Conservation (phyloP, 768 basidiomycete species). For the Phaffia tasmanica region DNA sequence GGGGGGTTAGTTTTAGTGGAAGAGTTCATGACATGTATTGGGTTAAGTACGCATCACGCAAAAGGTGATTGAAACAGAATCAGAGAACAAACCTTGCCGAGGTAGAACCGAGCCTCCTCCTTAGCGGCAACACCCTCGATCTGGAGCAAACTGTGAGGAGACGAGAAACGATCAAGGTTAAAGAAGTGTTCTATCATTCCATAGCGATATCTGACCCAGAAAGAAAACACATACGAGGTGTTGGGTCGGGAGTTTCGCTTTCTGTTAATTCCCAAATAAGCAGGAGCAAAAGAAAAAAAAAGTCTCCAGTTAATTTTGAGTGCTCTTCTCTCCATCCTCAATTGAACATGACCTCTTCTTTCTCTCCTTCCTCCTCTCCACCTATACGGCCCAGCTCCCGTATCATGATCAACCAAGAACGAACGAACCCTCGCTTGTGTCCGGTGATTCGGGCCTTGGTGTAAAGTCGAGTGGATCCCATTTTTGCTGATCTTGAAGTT, state of each 20-base stretch:
- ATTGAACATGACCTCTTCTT: too few relatives aligned
- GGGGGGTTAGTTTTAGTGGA: background rate
- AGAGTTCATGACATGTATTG: background rate
- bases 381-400: too few relatives aligned
- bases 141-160: conserved; percentile 53
- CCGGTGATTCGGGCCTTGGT: conserved; percentile 90
- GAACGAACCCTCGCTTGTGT: conserved; percentile 64
- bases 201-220: background rate
- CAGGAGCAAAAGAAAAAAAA: too few relatives aligned
- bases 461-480: conserved; percentile 28
- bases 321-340: too few relatives aligned
- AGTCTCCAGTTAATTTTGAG: too few relatives aligned
- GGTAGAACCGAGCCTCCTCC: conserved; percentile 93
- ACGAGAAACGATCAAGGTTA: background rate
- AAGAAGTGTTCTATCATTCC: background rate
- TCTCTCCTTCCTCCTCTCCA: too few relatives aligned
- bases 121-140: conserved; percentile 91
- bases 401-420: too few relatives aligned
- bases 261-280: conserved; percentile 34
- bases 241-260: conserved; percentile 94
- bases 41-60: background rate
- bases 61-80: background rate
- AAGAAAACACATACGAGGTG: conserved; percentile 48
- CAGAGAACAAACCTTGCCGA: conserved; percentile 68
- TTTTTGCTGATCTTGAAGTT: conserved; percentile 14